phyloP scores from a whole-genome alignment of 352 stramenopile species.

The Phytopythium oedochilum region DNA sequence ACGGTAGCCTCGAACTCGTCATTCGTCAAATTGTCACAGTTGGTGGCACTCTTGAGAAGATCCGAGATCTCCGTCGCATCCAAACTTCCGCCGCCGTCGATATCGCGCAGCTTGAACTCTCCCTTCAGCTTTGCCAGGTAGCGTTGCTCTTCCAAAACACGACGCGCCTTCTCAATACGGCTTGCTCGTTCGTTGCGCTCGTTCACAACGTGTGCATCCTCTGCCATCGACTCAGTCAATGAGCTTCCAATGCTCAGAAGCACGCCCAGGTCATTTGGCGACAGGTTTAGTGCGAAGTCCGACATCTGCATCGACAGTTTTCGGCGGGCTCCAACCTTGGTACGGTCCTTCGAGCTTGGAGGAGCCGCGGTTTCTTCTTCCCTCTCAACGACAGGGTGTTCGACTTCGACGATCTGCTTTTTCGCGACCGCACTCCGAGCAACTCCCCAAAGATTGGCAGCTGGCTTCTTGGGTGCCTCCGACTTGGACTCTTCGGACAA shows the following conservation, averaged over 20 bases:
- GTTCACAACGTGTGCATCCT: slow-evolving; percentile 58
- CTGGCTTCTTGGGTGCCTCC: slow-evolving; percentile 19
- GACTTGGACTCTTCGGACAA: slow-evolving; percentile 6
- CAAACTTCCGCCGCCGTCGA: slow-evolving; percentile 65
- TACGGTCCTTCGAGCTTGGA: slow-evolving; percentile 23
- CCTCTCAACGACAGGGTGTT: slow-evolving; percentile 40
- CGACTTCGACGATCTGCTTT: slow-evolving; percentile 58
- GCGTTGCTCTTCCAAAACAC: slow-evolving; percentile 53
- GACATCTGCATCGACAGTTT: slow-evolving; percentile 79
- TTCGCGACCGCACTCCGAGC: slow-evolving; percentile 46
- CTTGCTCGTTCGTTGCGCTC: slow-evolving; percentile 38
- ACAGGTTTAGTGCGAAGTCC: slow-evolving; percentile 83
- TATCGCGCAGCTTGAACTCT: slow-evolving; percentile 71
- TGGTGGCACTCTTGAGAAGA: slow-evolving; percentile 55
- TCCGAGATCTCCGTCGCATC: slow-evolving; percentile 63
- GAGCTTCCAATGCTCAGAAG: slow-evolving; percentile 69
- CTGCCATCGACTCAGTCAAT: slow-evolving; percentile 65
- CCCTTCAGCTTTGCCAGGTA: slow-evolving; percentile 67
- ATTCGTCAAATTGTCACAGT: slow-evolving; percentile 69
- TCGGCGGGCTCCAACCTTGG: slow-evolving; percentile 50
- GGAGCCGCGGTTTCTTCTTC: slow-evolving; percentile 23
- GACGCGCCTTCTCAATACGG: slow-evolving; percentile 43
- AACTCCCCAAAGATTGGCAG: slow-evolving; percentile 49
- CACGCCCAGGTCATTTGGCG: slow-evolving; percentile 69
- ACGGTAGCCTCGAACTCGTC: slow-evolving; percentile 77